Evolutionary conservation across 495 filamentous ascomycete species (phyloP).

Genomic region (Parathielavia hyrcaniae): DNA sequence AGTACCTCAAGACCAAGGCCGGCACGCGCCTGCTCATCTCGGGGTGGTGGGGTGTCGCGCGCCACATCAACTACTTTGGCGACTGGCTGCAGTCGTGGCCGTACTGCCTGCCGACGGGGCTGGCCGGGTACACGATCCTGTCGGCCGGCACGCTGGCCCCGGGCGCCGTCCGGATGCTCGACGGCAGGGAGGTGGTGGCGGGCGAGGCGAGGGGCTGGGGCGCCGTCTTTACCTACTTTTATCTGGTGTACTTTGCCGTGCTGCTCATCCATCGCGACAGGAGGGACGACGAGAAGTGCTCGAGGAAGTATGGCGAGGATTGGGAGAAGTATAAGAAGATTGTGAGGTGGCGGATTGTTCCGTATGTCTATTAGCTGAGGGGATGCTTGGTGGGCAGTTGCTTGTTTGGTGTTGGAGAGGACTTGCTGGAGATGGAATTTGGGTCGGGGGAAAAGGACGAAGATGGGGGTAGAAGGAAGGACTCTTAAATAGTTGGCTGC

Average conservation of each 20-base stretch:
- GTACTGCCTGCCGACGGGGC: constrained; percentile 82
- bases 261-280: constrained; percentile 85
- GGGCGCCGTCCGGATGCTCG: constrained; percentile 50
- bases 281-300: constrained; percentile 89
- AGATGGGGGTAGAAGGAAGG: no score
- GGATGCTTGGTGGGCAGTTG: no score
- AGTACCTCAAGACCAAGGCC: constrained; percentile 77
- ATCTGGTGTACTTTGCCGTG: constrained; percentile 85
- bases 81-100: constrained; percentile 95
- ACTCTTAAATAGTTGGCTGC: no score
- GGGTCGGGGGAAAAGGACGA: background rate
- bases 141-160: constrained; percentile 43
- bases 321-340: constrained; percentile 84
- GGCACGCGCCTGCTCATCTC: constrained; percentile 76
- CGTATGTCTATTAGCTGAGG: constrained; percentile 71
- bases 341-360: constrained; percentile 80
- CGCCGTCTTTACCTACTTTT: constrained; percentile 90
- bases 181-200: constrained; percentile 56
- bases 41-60: constrained; percentile 90
- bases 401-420: no score
- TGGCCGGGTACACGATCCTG: constrained; percentile 68
- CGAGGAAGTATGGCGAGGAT: constrained; percentile 84
- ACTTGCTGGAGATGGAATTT: background rate
- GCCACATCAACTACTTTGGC: constrained; percentile 97
- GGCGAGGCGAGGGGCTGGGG: constrained; percentile 73